Evolutionary conservation across 306 rosid species (phyloP), one percentile per base, ranked within the genome.

Genomic region (Cicer judaicum): DNA sequence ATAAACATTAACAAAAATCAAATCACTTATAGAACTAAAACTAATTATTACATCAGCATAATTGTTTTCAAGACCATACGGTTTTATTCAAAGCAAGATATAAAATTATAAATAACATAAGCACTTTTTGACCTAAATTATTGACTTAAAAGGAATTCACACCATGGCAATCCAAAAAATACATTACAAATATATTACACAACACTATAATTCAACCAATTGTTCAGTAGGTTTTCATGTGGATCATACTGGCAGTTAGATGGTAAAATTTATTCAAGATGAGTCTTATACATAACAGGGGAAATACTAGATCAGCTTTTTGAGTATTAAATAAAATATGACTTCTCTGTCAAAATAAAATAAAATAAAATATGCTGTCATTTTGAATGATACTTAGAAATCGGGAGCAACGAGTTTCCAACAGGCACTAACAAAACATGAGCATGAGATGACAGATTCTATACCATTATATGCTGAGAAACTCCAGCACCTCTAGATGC

Each of bases 401-500:
- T 52, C 70, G 62, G 11, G 13, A 8, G 16, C 39, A 43, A 57
- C 62, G 48, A 52, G 79, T 43, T 70, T 65, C 61, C 14, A 40
- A 53, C 62, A 70, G 42, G 38, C 57, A 62, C 55, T 54, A 56
- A 34, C 44, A 43, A 76, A 55, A 34, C n/a, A 83, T 70, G 43
- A 62, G 68, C 34, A 63, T 14, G 42, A 29, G 18, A 79, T 21
- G 44, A 65, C 12, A 74, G 16, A 75, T 14, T 68, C 34, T 46
- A 53, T 87, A 94, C 98, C 95, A 81, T 82, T 62, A 94, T 91
- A 76, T 91, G 85, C 74, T 87, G 96, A 84, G 93, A 92, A 68
- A 82, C 79, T 54, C 91, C 90, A 9, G 75, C 70, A 76, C 93
- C 96, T 85, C 84, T 84, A 54, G 92, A 76, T 75, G 87, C 77